Evolutionary conservation across 2,329 filamentous ascomycete genomes (phyloP), one percentile per base, ranked within the genome.

Genomic region (Huntiella omanensis): DNA sequence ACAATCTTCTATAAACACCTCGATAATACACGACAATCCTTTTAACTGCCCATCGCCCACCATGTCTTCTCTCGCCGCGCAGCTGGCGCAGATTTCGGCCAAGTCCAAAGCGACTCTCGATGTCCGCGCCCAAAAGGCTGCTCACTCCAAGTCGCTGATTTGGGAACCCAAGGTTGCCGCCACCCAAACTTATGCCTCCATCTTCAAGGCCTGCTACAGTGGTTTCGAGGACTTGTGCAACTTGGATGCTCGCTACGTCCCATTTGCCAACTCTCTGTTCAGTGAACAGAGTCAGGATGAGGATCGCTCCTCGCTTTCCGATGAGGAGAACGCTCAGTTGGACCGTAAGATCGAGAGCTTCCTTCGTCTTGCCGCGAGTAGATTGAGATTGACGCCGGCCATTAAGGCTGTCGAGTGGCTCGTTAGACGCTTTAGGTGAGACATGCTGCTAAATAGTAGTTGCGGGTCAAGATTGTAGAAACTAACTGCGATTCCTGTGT

Each of bases 331-430:
- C 63, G 70, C 75, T 53, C 80, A 86, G 57, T 67, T 98, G 47
- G 76, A 95, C 60, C 68, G 66, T 43, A 80, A 79, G 48, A 64
- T 96, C 47, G 82, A 92, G 55, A 73, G 75, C 11, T 98, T 96
- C 58, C 66, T 99, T 53, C 80, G 78, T 32, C 69, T 96, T 11
- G 77, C 82, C 8, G 81, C 83, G 16, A 76, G 78, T 19, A 74
- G 81, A 36, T 60, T 98, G 53, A 70, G 88, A 52, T 68, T 99
- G 32, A 86, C 80, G 64, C 88, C 91, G 36, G 85, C 84, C 1
- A 75, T 94, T 46, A 93, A 92, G 63, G 78, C 87, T 12, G 70
- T 96, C 34, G 92, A 99, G 65, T 99, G 91, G 91, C 71, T 98
- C 40, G 73, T 98, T 46, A 71, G 91, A 56, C 73, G 88, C 56